Conservation (phyloP, 805 yeast genomes). For the Wickerhamomyces xylosicus region DNA sequence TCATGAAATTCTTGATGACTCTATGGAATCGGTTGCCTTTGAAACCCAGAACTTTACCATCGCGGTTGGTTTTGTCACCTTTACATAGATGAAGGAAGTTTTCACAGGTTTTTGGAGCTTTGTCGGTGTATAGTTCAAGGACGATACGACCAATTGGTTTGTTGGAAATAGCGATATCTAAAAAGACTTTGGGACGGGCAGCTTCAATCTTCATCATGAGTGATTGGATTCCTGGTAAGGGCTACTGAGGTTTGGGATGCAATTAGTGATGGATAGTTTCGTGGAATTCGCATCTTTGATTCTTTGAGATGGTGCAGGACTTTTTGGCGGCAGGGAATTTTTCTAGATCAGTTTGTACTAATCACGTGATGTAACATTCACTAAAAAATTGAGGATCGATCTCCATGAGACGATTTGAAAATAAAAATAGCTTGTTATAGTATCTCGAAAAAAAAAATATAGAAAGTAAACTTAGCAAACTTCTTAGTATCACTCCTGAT, state of each 20-base stretch:
- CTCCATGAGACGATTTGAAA: too few species aligned
- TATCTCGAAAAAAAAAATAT: too few species aligned
- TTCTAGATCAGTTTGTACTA: too few species aligned
- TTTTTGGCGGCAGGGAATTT: too few species aligned
- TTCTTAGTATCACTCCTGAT: too few species aligned
- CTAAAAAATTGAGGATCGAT: too few species aligned
- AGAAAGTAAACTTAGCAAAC: too few species aligned
- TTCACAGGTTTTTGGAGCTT: slow-evolving; percentile 47
- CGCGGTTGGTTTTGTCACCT: slow-evolving; percentile 19
- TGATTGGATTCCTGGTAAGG: not conserved
- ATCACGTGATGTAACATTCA: too few species aligned
- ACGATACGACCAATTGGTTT: slow-evolving; percentile 49
- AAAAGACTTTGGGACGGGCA: slow-evolving; percentile 19
- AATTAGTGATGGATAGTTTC: too few species aligned
- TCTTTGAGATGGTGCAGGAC: too few species aligned
- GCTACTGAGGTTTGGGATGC: not conserved
- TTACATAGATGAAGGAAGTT: slow-evolving; percentile 41
- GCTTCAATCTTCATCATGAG: slow-evolving; percentile 7
- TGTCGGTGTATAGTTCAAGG: slow-evolving; percentile 32
- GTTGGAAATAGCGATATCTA: slow-evolving; percentile 42
- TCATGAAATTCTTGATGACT: slow-evolving; percentile 56
- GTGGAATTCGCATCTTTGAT: too few species aligned
- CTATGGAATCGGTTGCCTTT: slow-evolving; percentile 46
- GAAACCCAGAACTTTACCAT: slow-evolving; percentile 22
- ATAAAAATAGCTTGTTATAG: too few species aligned